phyloP scores from a whole-genome alignment of 495 filamentous ascomycete genomes.

The Cercophora newfieldiana region DNA sequence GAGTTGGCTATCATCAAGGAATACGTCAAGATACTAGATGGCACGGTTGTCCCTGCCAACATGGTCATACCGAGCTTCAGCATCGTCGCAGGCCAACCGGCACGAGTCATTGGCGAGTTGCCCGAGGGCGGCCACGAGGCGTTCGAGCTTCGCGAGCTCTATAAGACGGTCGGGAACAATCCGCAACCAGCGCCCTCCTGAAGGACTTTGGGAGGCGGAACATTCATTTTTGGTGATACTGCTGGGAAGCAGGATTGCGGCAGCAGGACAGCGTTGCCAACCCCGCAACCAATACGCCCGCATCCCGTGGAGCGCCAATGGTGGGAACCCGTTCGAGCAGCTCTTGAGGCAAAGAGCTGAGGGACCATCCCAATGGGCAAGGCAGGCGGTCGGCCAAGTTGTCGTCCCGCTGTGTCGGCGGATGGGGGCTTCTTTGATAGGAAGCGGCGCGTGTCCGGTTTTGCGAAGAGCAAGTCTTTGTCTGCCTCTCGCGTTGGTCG shows the following conservation, averaged over 20 bases:
- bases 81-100: slow-evolving; percentile 81
- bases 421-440: no score
- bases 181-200: slow-evolving; percentile 41
- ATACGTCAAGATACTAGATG: slow-evolving; percentile 79
- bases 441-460: no score
- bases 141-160: slow-evolving; percentile 58
- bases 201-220: slow-evolving; percentile 14
- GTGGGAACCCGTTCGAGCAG: no score
- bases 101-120: slow-evolving; percentile 79
- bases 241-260: not conserved
- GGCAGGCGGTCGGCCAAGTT: no score
- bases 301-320: no score
- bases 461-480: no score
- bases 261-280: no score
- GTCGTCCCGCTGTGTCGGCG: no score
- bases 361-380: no score
- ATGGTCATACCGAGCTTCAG: slow-evolving; percentile 91
- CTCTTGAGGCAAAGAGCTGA: no score
- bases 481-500: no score
- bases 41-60: slow-evolving; percentile 74
- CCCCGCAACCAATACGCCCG: no score
- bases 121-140: slow-evolving; percentile 71
- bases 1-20: slow-evolving; percentile 91
- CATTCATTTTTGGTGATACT: not conserved
- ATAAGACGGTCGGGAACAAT: slow-evolving; percentile 54